A percentile compares a stretch with the other conserved stretches of the same genome.
Evolutionary conservation across 371 early-diverging fungal species (phyloP).

Genomic region (Thermomucor indicae-seudaticae): DNA sequence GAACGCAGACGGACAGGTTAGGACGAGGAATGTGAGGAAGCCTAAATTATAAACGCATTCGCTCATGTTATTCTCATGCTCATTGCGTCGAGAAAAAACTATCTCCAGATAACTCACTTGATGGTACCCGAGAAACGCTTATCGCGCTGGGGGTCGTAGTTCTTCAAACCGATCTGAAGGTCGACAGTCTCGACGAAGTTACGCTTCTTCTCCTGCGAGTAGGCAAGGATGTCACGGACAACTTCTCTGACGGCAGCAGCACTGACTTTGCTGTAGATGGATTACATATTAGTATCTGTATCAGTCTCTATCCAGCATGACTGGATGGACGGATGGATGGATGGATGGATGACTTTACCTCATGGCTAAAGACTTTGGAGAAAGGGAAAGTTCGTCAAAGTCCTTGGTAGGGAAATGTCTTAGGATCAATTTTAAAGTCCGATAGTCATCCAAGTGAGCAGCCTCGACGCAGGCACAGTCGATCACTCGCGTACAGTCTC

Average conservation of each 20-base stretch:
- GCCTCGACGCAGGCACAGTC: no score
- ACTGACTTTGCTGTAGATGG: conserved; percentile 71
- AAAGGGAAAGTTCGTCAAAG: background rate
- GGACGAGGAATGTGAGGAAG: conserved; percentile 76
- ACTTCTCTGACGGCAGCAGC: conserved; percentile 87
- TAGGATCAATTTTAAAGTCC: no score
- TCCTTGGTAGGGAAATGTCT: no score
- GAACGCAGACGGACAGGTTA: conserved; percentile 90
- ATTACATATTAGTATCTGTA: background rate
- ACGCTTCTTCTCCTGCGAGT: conserved; percentile 84
- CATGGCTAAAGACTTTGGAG: background rate
- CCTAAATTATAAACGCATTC: conserved; percentile 2
- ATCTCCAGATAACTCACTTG: conserved; percentile 33
- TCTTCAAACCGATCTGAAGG: conserved; percentile 98
- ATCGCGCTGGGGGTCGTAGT: conserved; percentile 99
- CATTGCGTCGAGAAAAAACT: no score
- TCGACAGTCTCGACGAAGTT: conserved; percentile 97
- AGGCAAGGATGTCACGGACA: conserved; percentile 62
- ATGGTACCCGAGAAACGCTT: conserved; percentile 99
- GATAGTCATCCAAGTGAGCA: no score
- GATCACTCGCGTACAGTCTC: no score
- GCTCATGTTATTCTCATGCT: background rate
- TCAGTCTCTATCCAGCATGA: background rate
- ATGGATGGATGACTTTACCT: conserved; percentile 6
- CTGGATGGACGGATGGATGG: conserved; percentile 3